Conservation (phyloP, 306 rosid genomes). For the Medicago lupulina region DNA sequence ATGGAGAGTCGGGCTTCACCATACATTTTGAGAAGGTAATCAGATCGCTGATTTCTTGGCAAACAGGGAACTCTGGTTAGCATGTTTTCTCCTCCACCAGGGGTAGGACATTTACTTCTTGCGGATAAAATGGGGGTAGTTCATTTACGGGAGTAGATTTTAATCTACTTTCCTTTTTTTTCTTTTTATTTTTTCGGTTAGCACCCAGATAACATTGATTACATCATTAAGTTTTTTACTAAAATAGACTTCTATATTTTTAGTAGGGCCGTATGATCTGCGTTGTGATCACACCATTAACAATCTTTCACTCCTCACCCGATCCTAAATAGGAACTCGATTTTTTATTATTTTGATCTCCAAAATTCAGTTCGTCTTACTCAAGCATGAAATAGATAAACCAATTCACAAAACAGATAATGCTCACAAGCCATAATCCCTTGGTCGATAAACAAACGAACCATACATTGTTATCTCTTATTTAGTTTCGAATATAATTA, state of each 20-base stretch:
- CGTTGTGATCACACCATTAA: neutral
- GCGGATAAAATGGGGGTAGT: neutral
- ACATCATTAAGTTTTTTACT: neutral
- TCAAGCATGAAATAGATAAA: neutral
- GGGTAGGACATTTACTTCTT: conserved; percentile 1
- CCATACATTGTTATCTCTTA: neutral
- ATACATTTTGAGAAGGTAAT: neutral
- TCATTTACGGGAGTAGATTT: neutral
- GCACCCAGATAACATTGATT: neutral
- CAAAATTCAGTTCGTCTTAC: neutral
- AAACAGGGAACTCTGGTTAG: neutral
- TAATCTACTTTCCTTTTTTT: conserved; percentile 4
- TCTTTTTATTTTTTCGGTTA: neutral
- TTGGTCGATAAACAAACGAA: neutral
- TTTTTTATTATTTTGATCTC: neutral
- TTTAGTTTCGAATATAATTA: conserved; percentile 23
- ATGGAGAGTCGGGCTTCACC: neutral
- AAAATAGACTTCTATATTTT: conserved; percentile 12
- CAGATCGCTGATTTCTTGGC: neutral
- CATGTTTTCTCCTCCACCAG: neutral
- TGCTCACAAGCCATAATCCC: conserved; percentile 5
- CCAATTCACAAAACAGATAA: neutral
- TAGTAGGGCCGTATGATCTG: neutral
- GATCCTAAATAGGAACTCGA: neutral
- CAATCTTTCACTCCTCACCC: neutral